A percentile compares a stretch with the other conserved stretches of the same genome.
Evolutionary conservation across 2,329 filamentous ascomycete species (phyloP).

Genomic region (Apiospora phragmitis): DNA sequence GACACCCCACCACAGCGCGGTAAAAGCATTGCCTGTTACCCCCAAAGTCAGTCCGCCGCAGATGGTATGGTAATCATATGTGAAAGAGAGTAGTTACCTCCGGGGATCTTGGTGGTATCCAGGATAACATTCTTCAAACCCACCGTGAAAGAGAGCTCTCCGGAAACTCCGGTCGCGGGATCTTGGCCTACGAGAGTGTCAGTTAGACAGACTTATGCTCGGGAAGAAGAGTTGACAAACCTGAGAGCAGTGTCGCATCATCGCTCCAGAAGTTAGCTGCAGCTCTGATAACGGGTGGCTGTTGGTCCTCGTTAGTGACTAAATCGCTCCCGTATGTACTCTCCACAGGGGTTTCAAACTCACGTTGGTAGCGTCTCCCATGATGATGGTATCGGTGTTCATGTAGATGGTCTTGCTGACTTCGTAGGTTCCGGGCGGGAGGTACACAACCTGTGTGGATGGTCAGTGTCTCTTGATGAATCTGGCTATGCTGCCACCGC

Average conservation of each 20-base stretch:
- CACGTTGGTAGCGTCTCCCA: slow-evolving; percentile 45
- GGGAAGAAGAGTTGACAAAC: slow-evolving; percentile 16
- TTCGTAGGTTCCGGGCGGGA: slow-evolving; percentile 43
- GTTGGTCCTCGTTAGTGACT: background rate
- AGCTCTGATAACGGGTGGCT: slow-evolving; percentile 43
- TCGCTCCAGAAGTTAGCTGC: slow-evolving; percentile 34
- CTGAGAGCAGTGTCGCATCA: slow-evolving; percentile 34
- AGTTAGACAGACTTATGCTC: background rate
- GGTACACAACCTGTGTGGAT: slow-evolving; percentile 39
- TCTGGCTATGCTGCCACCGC: background rate
- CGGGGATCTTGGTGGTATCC: slow-evolving; percentile 40
- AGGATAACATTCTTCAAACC: slow-evolving; percentile 44
- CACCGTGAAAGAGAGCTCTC: slow-evolving; percentile 44
- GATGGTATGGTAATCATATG: background rate
- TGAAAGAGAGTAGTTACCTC: slow-evolving; percentile 22
- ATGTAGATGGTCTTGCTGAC: slow-evolving; percentile 40
- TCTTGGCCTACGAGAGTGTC: slow-evolving; percentile 31
- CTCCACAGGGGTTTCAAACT: slow-evolving; percentile 13
- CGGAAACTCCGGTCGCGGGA: slow-evolving; percentile 24
- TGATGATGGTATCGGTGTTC: slow-evolving; percentile 46
- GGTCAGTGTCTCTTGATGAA: slow-evolving; percentile 4
- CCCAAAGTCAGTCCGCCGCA: background rate
- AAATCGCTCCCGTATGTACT: background rate
- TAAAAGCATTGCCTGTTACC: slow-evolving; percentile 33
- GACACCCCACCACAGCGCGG: slow-evolving; percentile 46